phyloP scores from a whole-genome alignment of 352 stramenopile genomes.

The Albugo laibachii region DNA sequence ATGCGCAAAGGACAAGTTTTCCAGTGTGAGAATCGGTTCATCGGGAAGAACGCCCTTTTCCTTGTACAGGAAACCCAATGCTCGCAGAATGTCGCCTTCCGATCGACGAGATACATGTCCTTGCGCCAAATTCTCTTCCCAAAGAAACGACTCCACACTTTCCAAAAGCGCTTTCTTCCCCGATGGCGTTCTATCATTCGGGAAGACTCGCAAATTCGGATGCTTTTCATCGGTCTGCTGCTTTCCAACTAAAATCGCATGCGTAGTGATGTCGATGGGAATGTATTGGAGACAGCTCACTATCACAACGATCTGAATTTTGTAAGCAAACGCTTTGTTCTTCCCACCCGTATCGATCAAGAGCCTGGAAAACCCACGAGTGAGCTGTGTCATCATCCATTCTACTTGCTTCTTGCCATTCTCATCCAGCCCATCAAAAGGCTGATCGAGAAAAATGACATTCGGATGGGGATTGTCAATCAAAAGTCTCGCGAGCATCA shows the following conservation, averaged over 20 bases:
- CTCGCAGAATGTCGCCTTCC: no score
- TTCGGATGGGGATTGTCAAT: constrained; percentile 37
- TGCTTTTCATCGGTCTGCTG: neutral
- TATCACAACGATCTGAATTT: constrained; percentile 76
- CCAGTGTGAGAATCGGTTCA: constrained; percentile 16
- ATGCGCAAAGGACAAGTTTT: constrained; percentile 37
- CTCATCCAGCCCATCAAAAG: constrained; percentile 86
- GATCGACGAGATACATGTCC: no score
- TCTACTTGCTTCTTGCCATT: constrained; percentile 47
- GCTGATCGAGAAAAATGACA: constrained; percentile 83
- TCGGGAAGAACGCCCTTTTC: neutral
- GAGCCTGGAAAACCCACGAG: constrained; percentile 72
- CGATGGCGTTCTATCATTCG: no score
- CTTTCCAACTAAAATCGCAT: constrained; percentile 28
- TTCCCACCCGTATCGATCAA: constrained; percentile 74
- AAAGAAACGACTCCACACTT: no score
- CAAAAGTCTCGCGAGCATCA: constrained; percentile 73
- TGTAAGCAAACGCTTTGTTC: constrained; percentile 60
- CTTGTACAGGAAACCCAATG: no score
- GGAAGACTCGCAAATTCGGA: no score
- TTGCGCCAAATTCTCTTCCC: no score
- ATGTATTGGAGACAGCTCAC: constrained; percentile 82
- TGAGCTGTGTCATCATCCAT: constrained; percentile 72
- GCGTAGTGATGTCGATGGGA: constrained; percentile 51
- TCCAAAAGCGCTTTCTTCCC: no score